A percentile compares a stretch with the other conserved stretches of the same genome.
Evolutionary conservation across 148 eudicot genomes (phyloP).

Genomic region (Camellia lanceoleosa): DNA sequence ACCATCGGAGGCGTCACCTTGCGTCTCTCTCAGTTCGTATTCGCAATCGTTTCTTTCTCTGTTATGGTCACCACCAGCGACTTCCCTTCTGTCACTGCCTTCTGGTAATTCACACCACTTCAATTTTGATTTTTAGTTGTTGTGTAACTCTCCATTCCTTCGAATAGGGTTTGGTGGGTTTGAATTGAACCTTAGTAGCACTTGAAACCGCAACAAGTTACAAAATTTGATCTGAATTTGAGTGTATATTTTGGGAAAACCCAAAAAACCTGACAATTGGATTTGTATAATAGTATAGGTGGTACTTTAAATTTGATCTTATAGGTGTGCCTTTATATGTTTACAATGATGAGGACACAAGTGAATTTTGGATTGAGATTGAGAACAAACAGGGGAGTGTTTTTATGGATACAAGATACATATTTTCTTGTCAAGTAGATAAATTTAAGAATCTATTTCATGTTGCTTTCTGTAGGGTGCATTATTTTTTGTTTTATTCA

Average conservation of each 20-base stretch:
- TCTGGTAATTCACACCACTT: constrained; percentile 37
- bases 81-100: constrained; percentile 81
- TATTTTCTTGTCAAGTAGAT: background rate
- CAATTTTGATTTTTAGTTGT: too few species aligned
- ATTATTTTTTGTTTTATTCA: background rate
- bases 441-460: background rate
- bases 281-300: too few species aligned
- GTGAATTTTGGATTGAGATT: too few species aligned
- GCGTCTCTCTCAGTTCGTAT: constrained; percentile 56
- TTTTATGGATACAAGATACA: background rate
- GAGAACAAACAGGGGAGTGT: background rate
- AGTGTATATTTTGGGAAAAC: too few species aligned
- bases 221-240: too few species aligned
- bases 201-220: too few species aligned
- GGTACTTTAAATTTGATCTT: background rate
- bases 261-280: too few species aligned
- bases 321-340: background rate
- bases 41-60: constrained; percentile 45
- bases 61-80: constrained; percentile 75
- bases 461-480: background rate
- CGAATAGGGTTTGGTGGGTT: background rate
- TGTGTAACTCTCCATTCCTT: background rate
- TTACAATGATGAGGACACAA: background rate
- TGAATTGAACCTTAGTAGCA: background rate
- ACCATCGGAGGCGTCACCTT: constrained; percentile 55